phyloP scores from a whole-genome alignment of 169 alveolate genomes.

The Cryptosporidium meleagridis region DNA sequence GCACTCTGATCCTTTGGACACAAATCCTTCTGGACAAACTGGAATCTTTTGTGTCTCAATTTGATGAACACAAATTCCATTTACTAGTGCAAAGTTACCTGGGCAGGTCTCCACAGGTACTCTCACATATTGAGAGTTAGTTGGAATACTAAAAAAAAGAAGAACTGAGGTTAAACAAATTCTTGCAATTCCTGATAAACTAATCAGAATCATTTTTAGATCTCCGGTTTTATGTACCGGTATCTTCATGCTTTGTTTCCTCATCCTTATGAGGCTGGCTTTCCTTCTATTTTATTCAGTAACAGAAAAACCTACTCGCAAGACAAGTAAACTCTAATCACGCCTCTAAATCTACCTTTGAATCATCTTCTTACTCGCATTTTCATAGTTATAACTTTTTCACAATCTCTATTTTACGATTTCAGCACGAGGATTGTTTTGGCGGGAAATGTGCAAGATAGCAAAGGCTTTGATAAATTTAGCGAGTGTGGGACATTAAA shows the following conservation, averaged over 20 bases:
- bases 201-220: conserved; percentile 3
- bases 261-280: not conserved
- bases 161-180: not conserved
- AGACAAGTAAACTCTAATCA: not conserved
- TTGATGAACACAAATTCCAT: conserved; percentile 61
- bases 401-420: conserved; percentile 18
- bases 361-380: conserved; percentile 5
- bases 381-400: conserved; percentile 46
- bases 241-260: not conserved
- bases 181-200: conserved; percentile 1
- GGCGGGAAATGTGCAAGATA: conserved; percentile 33
- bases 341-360: not conserved
- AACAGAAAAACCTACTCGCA: conserved; percentile 4
- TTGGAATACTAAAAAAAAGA: not conserved
- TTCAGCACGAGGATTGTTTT: conserved; percentile 7
- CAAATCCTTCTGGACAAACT: conserved; percentile 70
- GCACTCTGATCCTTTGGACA: conserved; percentile 47
- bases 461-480: not conserved
- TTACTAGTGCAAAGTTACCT: conserved; percentile 37
- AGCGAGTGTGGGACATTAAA: not conserved
- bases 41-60: conserved; percentile 71
- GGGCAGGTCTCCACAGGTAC: conserved; percentile 70
- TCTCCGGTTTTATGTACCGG: conserved; percentile 8
- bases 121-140: conserved; percentile 44
- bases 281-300: not conserved